Percentiles rank a stretch among this genome's conserved stretches.
Conservation (phyloP, 306 rosid species). For the Sphenostylis stenocarpa region DNA sequence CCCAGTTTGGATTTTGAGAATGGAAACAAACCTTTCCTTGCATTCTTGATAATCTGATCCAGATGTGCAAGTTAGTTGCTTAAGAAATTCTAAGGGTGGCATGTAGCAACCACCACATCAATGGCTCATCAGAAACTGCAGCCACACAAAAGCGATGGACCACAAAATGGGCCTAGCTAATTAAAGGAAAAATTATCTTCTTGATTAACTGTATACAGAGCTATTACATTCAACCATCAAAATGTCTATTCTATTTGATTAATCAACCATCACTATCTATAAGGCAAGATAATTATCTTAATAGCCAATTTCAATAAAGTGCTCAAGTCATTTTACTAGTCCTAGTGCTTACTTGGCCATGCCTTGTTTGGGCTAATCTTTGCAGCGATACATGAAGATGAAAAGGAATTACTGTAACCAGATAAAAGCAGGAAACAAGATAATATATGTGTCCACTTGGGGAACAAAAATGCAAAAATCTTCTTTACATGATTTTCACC, state of each 20-base stretch:
- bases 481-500: constrained; percentile 37
- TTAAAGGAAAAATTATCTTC: constrained; percentile 41
- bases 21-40: constrained; percentile 14
- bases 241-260: constrained; percentile 41
- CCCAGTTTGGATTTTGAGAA: neutral
- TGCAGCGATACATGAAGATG: constrained; percentile 18
- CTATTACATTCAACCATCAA: constrained; percentile 46
- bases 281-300: constrained; percentile 32
- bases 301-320: constrained; percentile 29
- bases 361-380: constrained; percentile 26
- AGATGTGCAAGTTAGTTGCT: constrained; percentile 12
- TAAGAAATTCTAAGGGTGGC: constrained; percentile 18
- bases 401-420: constrained; percentile 16
- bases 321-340: constrained; percentile 22
- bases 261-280: constrained; percentile 47
- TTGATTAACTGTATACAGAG: constrained; percentile 43
- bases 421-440: constrained; percentile 30
- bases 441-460: constrained; percentile 35
- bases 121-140: constrained; percentile 34
- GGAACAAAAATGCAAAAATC: constrained; percentile 31
- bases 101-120: constrained; percentile 42
- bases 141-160: constrained; percentile 62
- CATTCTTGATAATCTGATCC: constrained; percentile 13
- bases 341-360: constrained; percentile 22
- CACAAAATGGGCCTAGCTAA: constrained; percentile 54